Conservation (phyloP, 305 asterid genomes). For the Andrographis paniculata region DNA sequence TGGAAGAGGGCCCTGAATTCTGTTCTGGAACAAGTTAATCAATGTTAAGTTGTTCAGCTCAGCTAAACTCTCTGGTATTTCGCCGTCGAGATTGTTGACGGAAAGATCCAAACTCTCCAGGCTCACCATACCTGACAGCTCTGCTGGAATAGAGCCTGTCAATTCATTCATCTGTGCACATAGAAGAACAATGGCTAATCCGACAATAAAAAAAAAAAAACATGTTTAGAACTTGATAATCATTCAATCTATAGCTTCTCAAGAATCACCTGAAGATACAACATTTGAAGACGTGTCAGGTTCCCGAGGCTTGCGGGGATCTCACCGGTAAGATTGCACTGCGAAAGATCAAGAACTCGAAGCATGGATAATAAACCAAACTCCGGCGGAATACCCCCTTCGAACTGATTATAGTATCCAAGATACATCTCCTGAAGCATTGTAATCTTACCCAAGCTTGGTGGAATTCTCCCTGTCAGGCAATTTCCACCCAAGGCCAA, state of each 20-base stretch:
- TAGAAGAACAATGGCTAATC: background rate
- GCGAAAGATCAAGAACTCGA: conserved; percentile 36
- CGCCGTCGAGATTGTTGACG: conserved; percentile 37
- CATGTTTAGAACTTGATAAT: too few relatives aligned
- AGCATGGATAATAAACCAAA: conserved; percentile 32
- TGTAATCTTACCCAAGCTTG: conserved; percentile 34
- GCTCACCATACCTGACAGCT: conserved; percentile 29
- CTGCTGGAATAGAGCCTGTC: conserved; percentile 32
- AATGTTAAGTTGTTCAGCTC: conserved; percentile 33
- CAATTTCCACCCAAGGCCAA: conserved; percentile 33
- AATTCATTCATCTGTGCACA: conserved; percentile 24
- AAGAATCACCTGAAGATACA: conserved; percentile 35
- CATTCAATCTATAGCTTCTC: background rate
- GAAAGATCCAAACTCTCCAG: conserved; percentile 41
- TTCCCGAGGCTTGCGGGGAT: conserved; percentile 48
- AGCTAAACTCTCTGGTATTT: conserved; percentile 12
- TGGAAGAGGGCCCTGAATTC: conserved; percentile 63
- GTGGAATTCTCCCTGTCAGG: conserved; percentile 47
- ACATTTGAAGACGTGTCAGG: conserved; percentile 30
- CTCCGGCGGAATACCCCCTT: conserved; percentile 55
- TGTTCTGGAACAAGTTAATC: conserved; percentile 53
- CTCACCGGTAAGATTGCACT: conserved; percentile 42
- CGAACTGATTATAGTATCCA: conserved; percentile 39
- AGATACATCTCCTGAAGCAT: conserved; percentile 33
- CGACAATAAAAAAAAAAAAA: background rate